Conservation (phyloP, 2,329 filamentous ascomycete species). For the Penicillium decumbens region DNA sequence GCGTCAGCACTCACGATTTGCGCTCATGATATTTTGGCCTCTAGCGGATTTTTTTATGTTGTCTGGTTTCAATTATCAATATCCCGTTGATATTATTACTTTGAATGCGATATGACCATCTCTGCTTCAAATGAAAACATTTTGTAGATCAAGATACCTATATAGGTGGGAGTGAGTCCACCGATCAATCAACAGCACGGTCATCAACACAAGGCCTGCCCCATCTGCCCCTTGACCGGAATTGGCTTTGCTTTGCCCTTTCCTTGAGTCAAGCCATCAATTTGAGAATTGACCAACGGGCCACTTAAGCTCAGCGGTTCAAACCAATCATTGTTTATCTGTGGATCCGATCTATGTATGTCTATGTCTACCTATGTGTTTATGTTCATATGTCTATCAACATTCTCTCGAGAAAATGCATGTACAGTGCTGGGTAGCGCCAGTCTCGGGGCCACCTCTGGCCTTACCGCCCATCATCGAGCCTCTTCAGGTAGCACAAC, state of each 20-base stretch:
- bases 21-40: background rate
- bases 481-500: too few relatives aligned
- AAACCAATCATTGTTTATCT: background rate
- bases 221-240: background rate
- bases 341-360: background rate
- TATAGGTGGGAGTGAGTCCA: background rate
- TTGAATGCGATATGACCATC: background rate
- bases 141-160: background rate
- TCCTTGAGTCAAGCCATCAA: background rate
- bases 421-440: background rate
- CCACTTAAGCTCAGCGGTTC: background rate
- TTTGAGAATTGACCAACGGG: background rate
- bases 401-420: background rate
- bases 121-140: background rate
- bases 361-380: too few relatives aligned
- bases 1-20: background rate
- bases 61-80: background rate
- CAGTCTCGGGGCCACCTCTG: slow-evolving; percentile 9
- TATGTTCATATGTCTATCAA: background rate
- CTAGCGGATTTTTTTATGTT: background rate
- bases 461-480: slow-evolving; percentile 5
- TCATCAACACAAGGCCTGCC: background rate
- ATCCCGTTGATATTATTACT: background rate
- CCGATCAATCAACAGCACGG: background rate
- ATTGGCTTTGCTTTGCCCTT: background rate